Percentiles rank a stretch among this genome's conserved stretches.
These are phyloP conservation scores for Paramyrothecium roridum DNA, from an alignment of 2,329 filamentous ascomycete species.

Conservation along the genomic window DNA sequence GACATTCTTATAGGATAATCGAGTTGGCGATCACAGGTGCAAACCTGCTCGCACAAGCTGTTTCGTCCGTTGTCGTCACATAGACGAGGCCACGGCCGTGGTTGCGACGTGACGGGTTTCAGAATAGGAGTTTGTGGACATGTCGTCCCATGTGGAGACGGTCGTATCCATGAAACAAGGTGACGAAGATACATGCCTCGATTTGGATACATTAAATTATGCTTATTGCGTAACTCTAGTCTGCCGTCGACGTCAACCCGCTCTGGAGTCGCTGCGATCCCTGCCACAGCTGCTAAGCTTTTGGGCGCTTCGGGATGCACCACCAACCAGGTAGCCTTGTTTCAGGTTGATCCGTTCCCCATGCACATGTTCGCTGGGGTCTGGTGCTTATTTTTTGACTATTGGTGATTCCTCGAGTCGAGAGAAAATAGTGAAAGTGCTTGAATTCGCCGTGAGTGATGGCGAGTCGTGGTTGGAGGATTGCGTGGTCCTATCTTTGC, in stretches of 20 bases:
- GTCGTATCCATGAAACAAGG: conserved; percentile 1
- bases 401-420: too few relatives aligned
- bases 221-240: not conserved
- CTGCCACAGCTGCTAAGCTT: not conserved
- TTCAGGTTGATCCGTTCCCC: not conserved
- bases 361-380: not conserved
- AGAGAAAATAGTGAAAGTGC: too few relatives aligned
- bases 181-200: not conserved
- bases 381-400: too few relatives aligned
- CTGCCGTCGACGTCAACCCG: not conserved
- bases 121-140: not conserved
- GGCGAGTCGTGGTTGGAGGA: too few relatives aligned
- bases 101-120: not conserved
- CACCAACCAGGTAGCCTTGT: not conserved
- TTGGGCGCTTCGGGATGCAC: not conserved
- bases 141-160: not conserved
- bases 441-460: too few relatives aligned
- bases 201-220: not conserved
- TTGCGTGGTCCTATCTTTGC: too few relatives aligned
- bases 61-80: not conserved
- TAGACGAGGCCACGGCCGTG: not conserved
- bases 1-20: conserved; percentile 11
- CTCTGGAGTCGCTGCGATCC: not conserved
- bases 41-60: not conserved
- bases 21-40: not conserved